Percentiles rank a stretch among this genome's conserved stretches.
These are phyloP conservation scores for Dissophora ornata DNA, from an alignment of 192 early-diverging fungal genomes.

Conservation along the genomic window DNA sequence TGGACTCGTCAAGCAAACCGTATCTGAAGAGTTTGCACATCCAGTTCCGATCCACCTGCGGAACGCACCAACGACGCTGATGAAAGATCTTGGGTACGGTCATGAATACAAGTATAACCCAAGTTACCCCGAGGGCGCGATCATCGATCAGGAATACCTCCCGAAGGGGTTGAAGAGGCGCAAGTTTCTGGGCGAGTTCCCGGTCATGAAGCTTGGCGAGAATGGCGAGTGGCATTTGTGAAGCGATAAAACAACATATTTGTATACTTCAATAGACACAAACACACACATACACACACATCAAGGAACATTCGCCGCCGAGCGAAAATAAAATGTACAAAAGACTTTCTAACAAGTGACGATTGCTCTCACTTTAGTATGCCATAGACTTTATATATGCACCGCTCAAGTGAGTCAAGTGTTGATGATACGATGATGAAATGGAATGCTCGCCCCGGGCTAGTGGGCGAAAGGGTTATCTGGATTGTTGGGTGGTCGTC, in stretches of 20 bases:
- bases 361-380: background rate
- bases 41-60: conserved; percentile 89
- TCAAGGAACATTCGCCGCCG: too few species aligned
- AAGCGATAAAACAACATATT: background rate
- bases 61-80: conserved; percentile 83
- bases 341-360: too few species aligned
- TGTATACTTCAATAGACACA: background rate
- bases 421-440: background rate
- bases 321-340: background rate
- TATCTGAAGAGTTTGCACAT: conserved; percentile 70
- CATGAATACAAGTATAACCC: conserved; percentile 89
- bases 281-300: too few species aligned
- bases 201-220: conserved; percentile 25
- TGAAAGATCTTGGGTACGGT: conserved; percentile 85
- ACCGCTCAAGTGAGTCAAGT: background rate
- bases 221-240: conserved; percentile 23
- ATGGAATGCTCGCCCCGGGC: too few species aligned
- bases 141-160: conserved; percentile 83
- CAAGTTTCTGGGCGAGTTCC: conserved; percentile 67
- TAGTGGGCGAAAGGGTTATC: background rate
- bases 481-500: background rate
- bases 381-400: conserved; percentile 7
- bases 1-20: conserved; percentile 68
- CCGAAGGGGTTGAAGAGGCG: conserved; percentile 71
- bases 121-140: conserved; percentile 66